These are phyloP conservation scores for Cenococcum geophilum DNA, from an alignment of 495 filamentous ascomycete genomes.

Conservation along the genomic window DNA sequence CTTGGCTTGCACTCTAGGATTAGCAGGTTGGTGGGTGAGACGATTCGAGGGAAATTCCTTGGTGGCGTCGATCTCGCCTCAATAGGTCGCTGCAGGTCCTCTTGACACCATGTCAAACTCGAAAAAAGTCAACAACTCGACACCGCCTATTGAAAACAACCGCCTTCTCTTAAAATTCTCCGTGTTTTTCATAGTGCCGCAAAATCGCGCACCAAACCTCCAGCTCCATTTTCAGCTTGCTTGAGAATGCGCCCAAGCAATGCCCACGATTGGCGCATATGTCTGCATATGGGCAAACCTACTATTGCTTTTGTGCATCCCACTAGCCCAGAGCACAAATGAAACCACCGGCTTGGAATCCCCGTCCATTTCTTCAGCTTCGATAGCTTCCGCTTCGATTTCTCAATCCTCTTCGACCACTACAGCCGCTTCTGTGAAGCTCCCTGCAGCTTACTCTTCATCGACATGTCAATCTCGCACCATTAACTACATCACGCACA, in stretches of 20 bases:
- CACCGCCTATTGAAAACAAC: too few species aligned
- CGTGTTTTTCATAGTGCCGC: neutral
- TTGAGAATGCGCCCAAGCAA: conserved; percentile 31
- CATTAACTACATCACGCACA: conserved; percentile 76
- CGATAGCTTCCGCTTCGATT: conserved; percentile 4
- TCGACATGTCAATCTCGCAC: conserved; percentile 58
- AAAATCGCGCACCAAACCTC: neutral
- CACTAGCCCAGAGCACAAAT: conserved; percentile 23
- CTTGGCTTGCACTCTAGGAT: too few species aligned
- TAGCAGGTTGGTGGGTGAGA: too few species aligned
- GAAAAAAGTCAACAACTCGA: too few species aligned
- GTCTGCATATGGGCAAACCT: conserved; percentile 25
- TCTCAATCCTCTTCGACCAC: neutral
- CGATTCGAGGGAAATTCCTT: too few species aligned
- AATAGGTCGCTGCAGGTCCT: too few species aligned
- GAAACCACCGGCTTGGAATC: conserved; percentile 11
- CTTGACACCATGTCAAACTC: too few species aligned
- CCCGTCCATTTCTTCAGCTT: neutral
- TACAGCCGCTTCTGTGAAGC: conserved; percentile 5
- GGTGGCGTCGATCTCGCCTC: too few species aligned
- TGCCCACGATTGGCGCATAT: conserved; percentile 31
- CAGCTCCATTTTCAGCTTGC: conserved; percentile 15
- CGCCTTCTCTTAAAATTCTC: too few species aligned
- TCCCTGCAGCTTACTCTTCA: conserved; percentile 2
- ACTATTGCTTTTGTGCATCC: conserved; percentile 23